Conservation (phyloP, 768 basidiomycete species). For the Trametes villosa region DNA sequence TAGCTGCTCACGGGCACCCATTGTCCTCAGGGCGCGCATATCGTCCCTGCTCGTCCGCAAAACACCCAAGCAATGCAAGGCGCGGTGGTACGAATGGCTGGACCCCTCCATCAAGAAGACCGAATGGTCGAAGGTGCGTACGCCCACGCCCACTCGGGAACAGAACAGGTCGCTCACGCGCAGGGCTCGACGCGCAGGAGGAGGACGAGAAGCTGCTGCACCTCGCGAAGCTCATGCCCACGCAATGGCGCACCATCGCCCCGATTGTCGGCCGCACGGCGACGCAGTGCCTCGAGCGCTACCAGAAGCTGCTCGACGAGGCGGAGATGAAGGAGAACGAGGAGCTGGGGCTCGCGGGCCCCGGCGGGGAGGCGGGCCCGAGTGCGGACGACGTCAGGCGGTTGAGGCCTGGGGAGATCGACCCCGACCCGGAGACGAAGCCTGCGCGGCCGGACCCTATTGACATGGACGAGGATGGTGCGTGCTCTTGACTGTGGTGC, state of each 20-base stretch:
- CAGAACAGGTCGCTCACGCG: neutral
- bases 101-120: constrained; percentile 99
- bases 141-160: neutral
- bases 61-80: constrained; percentile 99
- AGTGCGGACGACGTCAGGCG: constrained; percentile 91
- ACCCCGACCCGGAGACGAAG: constrained; percentile 98
- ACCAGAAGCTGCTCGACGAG: constrained; percentile 97
- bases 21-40: constrained; percentile 83
- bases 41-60: constrained; percentile 97
- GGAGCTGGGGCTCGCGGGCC: constrained; percentile 89
- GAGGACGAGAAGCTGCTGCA: constrained; percentile 99
- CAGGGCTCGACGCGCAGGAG: constrained; percentile 52
- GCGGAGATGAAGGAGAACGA: constrained; percentile 97
- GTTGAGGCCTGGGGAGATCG: constrained; percentile 94
- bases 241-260: constrained; percentile 99
- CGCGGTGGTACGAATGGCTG: constrained; percentile 99
- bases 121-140: constrained; percentile 93
- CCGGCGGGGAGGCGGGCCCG: constrained; percentile 76
- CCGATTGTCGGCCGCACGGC: constrained; percentile 98
- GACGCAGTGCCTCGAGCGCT: constrained; percentile 96
- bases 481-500: constrained; percentile 25
- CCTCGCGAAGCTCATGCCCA: constrained; percentile 98
- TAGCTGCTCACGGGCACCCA: neutral
- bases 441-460: constrained; percentile 98
- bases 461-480: constrained; percentile 99